Base-by-base conservation (phyloP, 192 early-diverging fungal species). In the Oehlia diaphana region DNA sequence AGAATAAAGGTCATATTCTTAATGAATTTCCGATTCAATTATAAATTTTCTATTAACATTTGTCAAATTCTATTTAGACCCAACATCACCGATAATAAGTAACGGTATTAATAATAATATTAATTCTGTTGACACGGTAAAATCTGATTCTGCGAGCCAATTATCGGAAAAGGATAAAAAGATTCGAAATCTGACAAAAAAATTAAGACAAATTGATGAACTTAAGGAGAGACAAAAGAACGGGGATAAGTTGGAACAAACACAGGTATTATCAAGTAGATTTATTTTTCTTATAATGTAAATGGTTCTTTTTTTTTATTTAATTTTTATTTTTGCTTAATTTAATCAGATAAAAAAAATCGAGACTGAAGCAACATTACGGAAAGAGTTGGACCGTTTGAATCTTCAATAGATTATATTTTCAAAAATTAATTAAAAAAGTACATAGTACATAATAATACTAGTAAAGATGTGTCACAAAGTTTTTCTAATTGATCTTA, bases 171-270 rank as follows among this genome's bases (percentile, higher is more conserved):
- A 88, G 21, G 91, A 96, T 71, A 99, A 98, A 89, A 94, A 93
- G 83, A 87, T 96, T 77, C 92, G 95, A 66, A 89, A 87, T 42
- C 83, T 98, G 23, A 92, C 94, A 71, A 99, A 98, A 87, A 99
- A 98, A 85, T 82, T 98, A 67, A 91, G 92, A 79, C 93, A 95
- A 85, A 98, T 99, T 83, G 87, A 86, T 49, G 93, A 93, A 63
- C 88, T 99, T 62, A 95, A 94, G 81, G 90, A 91, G 61, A 92
- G 91, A 78, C 89, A 92, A 80, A 87, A 87, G 31, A 88, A 87
- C 19, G 97, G 97, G 37, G 94, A 95, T 68, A 86, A 81, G 21
- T 85, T 99, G 9, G 96, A 96, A 84, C 85, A 91, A 75, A 94
- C 95, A 28, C 96, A 97, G 87, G 85, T 90, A 77, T 62, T 35